Evolutionary conservation across 306 rosid species (phyloP).

Genomic region (Trifolium pratense): DNA sequence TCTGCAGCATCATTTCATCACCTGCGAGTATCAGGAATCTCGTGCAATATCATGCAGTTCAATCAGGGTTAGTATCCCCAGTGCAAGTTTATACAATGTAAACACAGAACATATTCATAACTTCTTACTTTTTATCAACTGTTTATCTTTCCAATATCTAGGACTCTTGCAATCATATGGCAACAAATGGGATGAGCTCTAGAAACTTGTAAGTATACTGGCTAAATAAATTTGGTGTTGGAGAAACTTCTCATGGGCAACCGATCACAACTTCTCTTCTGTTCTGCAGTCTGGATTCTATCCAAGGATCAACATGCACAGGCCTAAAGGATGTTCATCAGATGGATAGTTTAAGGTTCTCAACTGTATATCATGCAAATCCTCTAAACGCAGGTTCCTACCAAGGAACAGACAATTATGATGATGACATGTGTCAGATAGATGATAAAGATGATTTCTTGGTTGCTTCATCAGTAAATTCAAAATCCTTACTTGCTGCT

Average conservation of each 20-base stretch:
- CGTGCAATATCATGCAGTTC: constrained; percentile 54
- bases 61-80: constrained; percentile 58
- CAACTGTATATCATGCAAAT: constrained; percentile 57
- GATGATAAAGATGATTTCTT: constrained; percentile 70
- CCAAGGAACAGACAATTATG: constrained; percentile 57
- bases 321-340: constrained; percentile 78
- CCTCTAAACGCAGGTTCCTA: constrained; percentile 51
- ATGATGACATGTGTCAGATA: constrained; percentile 80
- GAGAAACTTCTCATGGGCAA: constrained; percentile 36
- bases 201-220: constrained; percentile 64
- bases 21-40: constrained; percentile 57
- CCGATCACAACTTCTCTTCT: constrained; percentile 34
- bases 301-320: constrained; percentile 60
- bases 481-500: constrained; percentile 51
- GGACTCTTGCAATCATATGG: constrained; percentile 65
- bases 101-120: constrained; percentile 24
- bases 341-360: constrained; percentile 68
- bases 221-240: constrained; percentile 16
- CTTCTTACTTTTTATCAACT: constrained; percentile 35
- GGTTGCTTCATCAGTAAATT: constrained; percentile 58
- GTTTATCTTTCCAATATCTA: constrained; percentile 39
- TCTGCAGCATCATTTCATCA: constrained; percentile 90
- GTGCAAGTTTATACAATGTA: constrained; percentile 31
- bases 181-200: constrained; percentile 55
- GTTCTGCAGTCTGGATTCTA: constrained; percentile 56